Evolutionary conservation across 1,139 yeast species (phyloP).

Genomic region (Taphrina sp.): DNA sequence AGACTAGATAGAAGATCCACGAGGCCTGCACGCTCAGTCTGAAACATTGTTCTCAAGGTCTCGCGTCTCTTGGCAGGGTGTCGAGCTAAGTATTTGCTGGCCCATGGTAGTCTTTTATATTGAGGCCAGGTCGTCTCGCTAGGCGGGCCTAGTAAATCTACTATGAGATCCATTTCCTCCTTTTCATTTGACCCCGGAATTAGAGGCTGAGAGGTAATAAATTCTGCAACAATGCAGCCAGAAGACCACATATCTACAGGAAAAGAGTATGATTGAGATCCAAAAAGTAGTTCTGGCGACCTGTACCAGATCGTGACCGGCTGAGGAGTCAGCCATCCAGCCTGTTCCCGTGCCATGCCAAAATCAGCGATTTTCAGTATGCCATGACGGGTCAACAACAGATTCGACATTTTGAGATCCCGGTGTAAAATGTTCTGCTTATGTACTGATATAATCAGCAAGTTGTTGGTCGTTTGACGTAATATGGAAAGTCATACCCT

Average conservation of each 20-base stretch:
- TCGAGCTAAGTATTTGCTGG: slow-evolving; percentile 36
- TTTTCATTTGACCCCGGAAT: slow-evolving; percentile 58
- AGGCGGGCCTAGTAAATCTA: slow-evolving; percentile 38
- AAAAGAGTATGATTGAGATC: slow-evolving; percentile 55
- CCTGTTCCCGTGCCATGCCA: slow-evolving; percentile 48
- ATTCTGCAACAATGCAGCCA: slow-evolving; percentile 58
- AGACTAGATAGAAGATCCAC: slow-evolving; percentile 62
- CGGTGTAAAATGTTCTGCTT: slow-evolving; percentile 20
- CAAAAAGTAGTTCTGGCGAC: slow-evolving; percentile 56
- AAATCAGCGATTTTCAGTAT: slow-evolving; percentile 59
- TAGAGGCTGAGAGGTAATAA: slow-evolving; percentile 55
- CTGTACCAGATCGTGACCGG: slow-evolving; percentile 44
- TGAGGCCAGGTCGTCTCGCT: slow-evolving; percentile 40
- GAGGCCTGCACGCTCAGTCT: slow-evolving; percentile 35
- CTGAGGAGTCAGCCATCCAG: slow-evolving; percentile 38
- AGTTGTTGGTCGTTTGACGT: no score
- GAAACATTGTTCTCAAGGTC: slow-evolving; percentile 32
- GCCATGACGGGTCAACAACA: slow-evolving; percentile 55
- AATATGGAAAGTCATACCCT: no score
- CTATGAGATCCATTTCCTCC: slow-evolving; percentile 50
- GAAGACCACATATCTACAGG: slow-evolving; percentile 61
- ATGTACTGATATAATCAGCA: slow-evolving; percentile 3
- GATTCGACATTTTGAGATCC: slow-evolving; percentile 67
- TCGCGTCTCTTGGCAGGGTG: slow-evolving; percentile 17
- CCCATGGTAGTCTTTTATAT: slow-evolving; percentile 38